Evolutionary conservation across 495 filamentous ascomycete species (phyloP).

Genomic region (Terfezia claveryi): DNA sequence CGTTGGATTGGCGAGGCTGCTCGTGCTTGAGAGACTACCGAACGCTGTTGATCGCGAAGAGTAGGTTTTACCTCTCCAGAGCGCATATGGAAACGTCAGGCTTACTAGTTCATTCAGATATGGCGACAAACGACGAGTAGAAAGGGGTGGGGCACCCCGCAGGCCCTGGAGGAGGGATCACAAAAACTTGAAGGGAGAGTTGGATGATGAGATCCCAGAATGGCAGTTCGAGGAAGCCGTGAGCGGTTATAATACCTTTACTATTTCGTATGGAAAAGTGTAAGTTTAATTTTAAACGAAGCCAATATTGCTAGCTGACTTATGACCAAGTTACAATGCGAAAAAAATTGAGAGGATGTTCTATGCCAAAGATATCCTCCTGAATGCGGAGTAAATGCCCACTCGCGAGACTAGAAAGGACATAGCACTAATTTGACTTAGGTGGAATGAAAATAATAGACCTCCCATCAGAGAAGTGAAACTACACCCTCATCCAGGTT

Average conservation of each 20-base stretch:
- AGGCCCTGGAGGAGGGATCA: conserved; percentile 10
- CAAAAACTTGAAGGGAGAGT: conserved; percentile 47
- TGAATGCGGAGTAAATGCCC: conserved; percentile 40
- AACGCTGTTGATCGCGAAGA: conserved; percentile 38
- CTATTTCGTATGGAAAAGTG: conserved; percentile 53
- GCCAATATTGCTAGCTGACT: no score
- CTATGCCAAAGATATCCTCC: conserved; percentile 56
- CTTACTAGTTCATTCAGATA: conserved; percentile 21
- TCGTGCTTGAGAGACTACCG: conserved; percentile 61
- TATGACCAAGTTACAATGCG: background rate
- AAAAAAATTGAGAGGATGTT: conserved; percentile 45
- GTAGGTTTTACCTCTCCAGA: background rate
- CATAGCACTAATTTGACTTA: background rate
- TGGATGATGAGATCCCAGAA: conserved; percentile 58
- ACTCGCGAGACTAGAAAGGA: background rate
- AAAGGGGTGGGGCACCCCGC: conserved; percentile 38
- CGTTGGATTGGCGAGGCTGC: conserved; percentile 51
- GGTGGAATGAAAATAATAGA: conserved; percentile 39
- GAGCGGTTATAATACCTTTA: conserved; percentile 56
- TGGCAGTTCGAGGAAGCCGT: conserved; percentile 55
- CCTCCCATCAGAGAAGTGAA: conserved; percentile 44
- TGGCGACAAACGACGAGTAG: conserved; percentile 36
- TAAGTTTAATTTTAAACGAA: conserved; percentile 29
- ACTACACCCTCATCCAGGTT: conserved; percentile 60
- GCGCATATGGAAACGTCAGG: no score